A percentile compares a stretch with the other conserved stretches of the same genome.
Conservation (phyloP, 257 asterid genomes). For the Eustoma russellianum region DNA sequence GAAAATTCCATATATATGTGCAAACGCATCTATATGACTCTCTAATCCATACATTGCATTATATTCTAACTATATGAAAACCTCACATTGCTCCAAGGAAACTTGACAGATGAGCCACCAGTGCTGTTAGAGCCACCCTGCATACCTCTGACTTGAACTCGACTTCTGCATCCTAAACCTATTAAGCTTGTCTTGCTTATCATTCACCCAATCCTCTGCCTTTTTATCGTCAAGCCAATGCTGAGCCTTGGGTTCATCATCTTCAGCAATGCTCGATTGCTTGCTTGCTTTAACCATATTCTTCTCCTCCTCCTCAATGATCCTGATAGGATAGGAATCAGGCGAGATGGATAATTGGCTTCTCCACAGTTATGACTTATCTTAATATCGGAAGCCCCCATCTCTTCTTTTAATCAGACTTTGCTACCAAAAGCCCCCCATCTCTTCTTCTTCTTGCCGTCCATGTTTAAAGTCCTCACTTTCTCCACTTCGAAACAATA, state of each 20-base stretch:
- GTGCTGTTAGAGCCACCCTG: slow-evolving; percentile 10
- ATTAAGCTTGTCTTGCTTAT: slow-evolving; percentile 21
- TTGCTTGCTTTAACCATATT: slow-evolving; percentile 33
- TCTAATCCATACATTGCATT: no score
- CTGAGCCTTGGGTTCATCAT: slow-evolving; percentile 56
- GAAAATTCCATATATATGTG: no score
- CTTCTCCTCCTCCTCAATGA: slow-evolving; percentile 56
- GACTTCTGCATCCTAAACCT: slow-evolving; percentile 24
- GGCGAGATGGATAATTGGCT: slow-evolving; percentile 66
- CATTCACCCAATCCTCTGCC: slow-evolving; percentile 59
- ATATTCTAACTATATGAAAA: slow-evolving; percentile 29
- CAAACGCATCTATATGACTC: no score
- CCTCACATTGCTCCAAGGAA: slow-evolving; percentile 88
- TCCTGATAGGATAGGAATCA: slow-evolving; percentile 56
- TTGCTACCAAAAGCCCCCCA: no score
- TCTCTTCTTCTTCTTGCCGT: slow-evolving; percentile 91
- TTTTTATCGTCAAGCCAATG: slow-evolving; percentile 84
- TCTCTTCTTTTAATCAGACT: no score
- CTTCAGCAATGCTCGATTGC: slow-evolving; percentile 60
- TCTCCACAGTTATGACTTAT: slow-evolving; percentile 78
- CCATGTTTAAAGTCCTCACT: slow-evolving; percentile 86
- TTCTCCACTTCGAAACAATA: slow-evolving; percentile 91
- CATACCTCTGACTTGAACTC: slow-evolving; percentile 7
- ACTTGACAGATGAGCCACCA: slow-evolving; percentile 30
- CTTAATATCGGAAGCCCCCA: slow-evolving; percentile 76